These are phyloP conservation scores for Xylariales sp. DNA, from an alignment of 2,329 filamentous ascomycete species.

Conservation along the genomic window DNA sequence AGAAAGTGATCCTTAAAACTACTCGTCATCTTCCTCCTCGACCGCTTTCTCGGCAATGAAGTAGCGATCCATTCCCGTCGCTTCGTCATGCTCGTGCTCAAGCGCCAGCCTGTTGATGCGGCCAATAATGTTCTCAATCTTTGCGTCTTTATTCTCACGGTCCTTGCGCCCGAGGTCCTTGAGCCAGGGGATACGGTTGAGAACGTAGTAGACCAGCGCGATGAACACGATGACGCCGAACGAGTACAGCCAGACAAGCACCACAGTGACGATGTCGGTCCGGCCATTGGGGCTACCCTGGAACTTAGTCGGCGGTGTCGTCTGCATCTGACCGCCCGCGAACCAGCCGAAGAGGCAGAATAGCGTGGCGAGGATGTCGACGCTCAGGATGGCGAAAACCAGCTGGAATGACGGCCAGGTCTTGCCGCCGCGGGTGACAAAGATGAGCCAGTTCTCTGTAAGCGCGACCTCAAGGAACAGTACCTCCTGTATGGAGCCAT, in stretches of 20 bases:
- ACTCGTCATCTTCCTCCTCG: conserved; percentile 21
- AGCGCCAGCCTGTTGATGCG: conserved; percentile 58
- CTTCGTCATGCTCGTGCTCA: conserved; percentile 21
- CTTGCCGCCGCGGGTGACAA: conserved; percentile 68
- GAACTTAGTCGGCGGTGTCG: conserved; percentile 28
- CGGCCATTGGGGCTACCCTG: conserved; percentile 29
- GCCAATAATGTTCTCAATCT: conserved; percentile 62
- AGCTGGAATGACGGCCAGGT: conserved; percentile 75
- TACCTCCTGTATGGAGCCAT: conserved; percentile 69
- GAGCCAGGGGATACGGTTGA: conserved; percentile 55
- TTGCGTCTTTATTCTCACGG: conserved; percentile 56
- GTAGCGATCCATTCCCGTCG: conserved; percentile 19
- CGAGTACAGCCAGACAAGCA: conserved; percentile 63
- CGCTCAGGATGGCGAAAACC: conserved; percentile 64
- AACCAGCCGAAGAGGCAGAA: conserved; percentile 76
- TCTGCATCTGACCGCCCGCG: conserved; percentile 29
- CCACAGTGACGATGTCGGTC: conserved; percentile 54
- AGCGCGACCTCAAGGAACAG: conserved; percentile 70
- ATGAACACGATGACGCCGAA: conserved; percentile 63
- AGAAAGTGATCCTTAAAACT: too few species aligned
- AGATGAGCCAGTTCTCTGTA: conserved; percentile 76
- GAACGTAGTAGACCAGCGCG: conserved; percentile 59
- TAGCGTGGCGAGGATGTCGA: conserved; percentile 67
- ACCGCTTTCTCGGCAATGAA: conserved; percentile 23
- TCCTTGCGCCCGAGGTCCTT: conserved; percentile 61